These are phyloP conservation scores for Mallotus japonicus DNA, from an alignment of 441 rosid genomes.

Conservation along the genomic window DNA sequence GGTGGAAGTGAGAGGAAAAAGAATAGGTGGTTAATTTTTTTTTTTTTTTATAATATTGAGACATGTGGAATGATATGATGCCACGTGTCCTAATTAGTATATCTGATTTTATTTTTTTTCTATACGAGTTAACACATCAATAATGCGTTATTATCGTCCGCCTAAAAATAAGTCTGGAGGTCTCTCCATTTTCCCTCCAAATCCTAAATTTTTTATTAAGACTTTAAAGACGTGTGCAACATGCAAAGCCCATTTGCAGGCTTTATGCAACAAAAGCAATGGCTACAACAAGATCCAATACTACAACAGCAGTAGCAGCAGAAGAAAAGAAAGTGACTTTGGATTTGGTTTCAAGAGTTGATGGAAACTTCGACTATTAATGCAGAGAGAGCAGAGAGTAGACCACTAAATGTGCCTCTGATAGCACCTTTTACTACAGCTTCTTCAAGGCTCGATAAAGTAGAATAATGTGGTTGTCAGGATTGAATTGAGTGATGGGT, in stretches of 20 bases:
- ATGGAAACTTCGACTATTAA: constrained; percentile 53
- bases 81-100: too few species aligned
- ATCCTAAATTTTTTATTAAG: constrained; percentile 6
- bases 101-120: too few species aligned
- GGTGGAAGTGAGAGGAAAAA: too few species aligned
- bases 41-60: too few species aligned
- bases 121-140: too few species aligned
- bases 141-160: too few species aligned
- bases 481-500: constrained; percentile 62
- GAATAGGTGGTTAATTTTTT: too few species aligned
- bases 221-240: not conserved
- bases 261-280: constrained; percentile 19
- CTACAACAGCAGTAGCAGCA: constrained; percentile 6
- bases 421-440: constrained; percentile 76
- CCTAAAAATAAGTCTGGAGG: not conserved
- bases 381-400: constrained; percentile 62
- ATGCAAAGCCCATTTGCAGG: constrained; percentile 17
- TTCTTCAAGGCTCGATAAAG: constrained; percentile 59
- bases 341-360: constrained; percentile 44
- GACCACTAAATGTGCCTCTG: constrained; percentile 67
- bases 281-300: constrained; percentile 23
- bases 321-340: not conserved
- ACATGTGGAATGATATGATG: too few species aligned
- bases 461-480: constrained; percentile 63
- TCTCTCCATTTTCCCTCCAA: constrained; percentile 21